Percentiles rank a stretch among this genome's conserved stretches.
Conservation (phyloP, 495 filamentous ascomycete genomes). For the Coniosporium apollinis region DNA sequence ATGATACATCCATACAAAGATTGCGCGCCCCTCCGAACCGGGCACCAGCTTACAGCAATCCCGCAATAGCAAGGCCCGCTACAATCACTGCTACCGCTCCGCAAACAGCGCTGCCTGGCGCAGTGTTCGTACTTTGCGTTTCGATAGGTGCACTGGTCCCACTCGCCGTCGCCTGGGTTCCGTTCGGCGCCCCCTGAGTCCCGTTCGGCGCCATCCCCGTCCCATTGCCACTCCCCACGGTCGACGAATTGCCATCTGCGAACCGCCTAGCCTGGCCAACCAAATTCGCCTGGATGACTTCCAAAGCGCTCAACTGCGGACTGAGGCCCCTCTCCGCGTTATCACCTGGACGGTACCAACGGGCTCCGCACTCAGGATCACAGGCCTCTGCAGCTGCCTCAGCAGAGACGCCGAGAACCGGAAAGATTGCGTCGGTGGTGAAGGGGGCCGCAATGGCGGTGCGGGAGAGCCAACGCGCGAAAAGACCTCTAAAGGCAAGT, state of each 20-base stretch:
- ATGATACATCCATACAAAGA: background rate
- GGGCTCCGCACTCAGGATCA: conserved; percentile 44
- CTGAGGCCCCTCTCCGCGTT: conserved; percentile 30
- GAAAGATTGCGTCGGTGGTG: conserved; percentile 41
- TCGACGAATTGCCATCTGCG: background rate
- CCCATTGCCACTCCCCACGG: background rate
- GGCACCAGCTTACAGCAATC: background rate
- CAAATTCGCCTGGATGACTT: conserved; percentile 35
- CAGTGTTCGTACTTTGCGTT: background rate
- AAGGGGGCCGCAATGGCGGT: conserved; percentile 58
- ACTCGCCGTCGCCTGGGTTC: background rate
- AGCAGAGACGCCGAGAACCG: conserved; percentile 44
- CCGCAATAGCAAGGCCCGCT: background rate
- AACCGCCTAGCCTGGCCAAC: background rate
- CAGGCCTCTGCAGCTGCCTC: conserved; percentile 50
- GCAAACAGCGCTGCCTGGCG: background rate
- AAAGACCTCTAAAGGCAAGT: conserved; percentile 56
- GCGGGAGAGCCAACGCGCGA: conserved; percentile 58
- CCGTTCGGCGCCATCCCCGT: background rate
- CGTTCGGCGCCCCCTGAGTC: background rate
- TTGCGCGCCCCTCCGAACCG: background rate
- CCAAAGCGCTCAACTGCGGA: conserved; percentile 55
- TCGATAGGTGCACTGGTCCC: background rate
- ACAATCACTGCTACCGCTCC: background rate
- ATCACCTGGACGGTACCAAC: conserved; percentile 13